Base-by-base conservation (phyloP, 1,284 basidiomycete species). In the Termitomyces sp. region DNA sequence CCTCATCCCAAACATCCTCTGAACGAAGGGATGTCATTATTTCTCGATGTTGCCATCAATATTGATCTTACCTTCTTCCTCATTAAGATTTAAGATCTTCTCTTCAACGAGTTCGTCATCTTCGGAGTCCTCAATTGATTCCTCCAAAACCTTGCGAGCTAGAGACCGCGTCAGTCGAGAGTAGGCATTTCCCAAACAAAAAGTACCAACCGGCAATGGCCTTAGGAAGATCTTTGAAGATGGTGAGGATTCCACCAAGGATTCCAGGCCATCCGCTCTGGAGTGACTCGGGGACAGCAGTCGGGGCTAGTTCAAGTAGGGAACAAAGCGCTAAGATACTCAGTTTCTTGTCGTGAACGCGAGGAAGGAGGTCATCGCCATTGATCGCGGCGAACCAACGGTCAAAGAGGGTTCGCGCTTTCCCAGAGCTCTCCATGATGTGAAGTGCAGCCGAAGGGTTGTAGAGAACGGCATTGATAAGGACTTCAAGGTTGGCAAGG, bases 301-400 rank as follows among this genome's bases (percentile, higher is more conserved):
- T 67, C 1, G 81, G 77, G 17, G 84, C 75, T 68, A 91, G 72
- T 68, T 90, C 87, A 65, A 94, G 74, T 55, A 92, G 68, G 39
- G 83, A 82, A 60, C 84, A 90, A 57, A 95, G 72, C 8, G 92
- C 83, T 56, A 90, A 68, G 50, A 94, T 81, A 58, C 82, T 83
- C 54, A 96, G 75, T 70, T 91, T 94, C 80, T 93, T 93, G 70
- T 95, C 92, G 68, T 96, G 92, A 38, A 95, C 91, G n/a, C 92
- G 81, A 2, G 88, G 89, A 43, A 94, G 77, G 48, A 67, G 68
- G 34, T 78, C 80, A 30, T 76, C 73, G 47, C 73, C 71, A 54
- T 81, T 83, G 67, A 93, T 88, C 13, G 82, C 80, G 7, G 70
- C 79, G 63, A 92, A 91, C 87, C 91, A 93, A 58, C 77, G 77